Percentiles rank a stretch among this genome's conserved stretches.
Conservation (phyloP, 148 eudicot species). For the Cornus kousa region DNA sequence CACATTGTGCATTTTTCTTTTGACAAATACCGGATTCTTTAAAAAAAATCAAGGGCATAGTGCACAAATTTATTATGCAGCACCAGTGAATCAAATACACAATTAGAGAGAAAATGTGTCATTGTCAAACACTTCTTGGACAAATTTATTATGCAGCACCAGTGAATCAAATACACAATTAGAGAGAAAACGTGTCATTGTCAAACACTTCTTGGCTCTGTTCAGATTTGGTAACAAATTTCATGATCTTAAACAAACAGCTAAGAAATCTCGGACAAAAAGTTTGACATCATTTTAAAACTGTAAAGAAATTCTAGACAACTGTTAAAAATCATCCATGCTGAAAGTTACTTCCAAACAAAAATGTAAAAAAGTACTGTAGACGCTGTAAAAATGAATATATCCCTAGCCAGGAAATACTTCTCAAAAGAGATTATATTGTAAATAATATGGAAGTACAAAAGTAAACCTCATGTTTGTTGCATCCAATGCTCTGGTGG, state of each 20-base stretch:
- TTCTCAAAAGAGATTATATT: not conserved
- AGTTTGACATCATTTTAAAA: too few relatives aligned
- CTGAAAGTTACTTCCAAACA: not conserved
- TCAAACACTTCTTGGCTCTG: too few relatives aligned
- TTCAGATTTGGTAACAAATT: too few relatives aligned
- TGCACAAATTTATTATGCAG: too few relatives aligned
- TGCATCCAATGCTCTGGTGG: conserved; percentile 75
- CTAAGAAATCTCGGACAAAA: too few relatives aligned
- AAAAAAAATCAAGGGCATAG: not conserved
- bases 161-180: too few relatives aligned
- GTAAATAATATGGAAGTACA: not conserved
- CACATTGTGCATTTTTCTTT: not conserved
- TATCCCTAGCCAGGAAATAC: not conserved
- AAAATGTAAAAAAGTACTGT: not conserved
- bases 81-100: too few relatives aligned
- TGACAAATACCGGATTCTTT: not conserved
- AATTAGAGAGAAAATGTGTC: too few relatives aligned
- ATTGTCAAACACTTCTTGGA: too few relatives aligned
- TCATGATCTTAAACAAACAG: too few relatives aligned
- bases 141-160: too few relatives aligned
- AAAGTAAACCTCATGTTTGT: conserved; percentile 60
- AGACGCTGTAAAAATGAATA: not conserved
- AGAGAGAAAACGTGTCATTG: too few relatives aligned
- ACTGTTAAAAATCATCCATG: not conserved
- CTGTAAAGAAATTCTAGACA: not conserved